These are phyloP conservation scores for Aureobasidium sp. DNA, from an alignment of 2,329 filamentous ascomycete species.

Conservation along the genomic window DNA sequence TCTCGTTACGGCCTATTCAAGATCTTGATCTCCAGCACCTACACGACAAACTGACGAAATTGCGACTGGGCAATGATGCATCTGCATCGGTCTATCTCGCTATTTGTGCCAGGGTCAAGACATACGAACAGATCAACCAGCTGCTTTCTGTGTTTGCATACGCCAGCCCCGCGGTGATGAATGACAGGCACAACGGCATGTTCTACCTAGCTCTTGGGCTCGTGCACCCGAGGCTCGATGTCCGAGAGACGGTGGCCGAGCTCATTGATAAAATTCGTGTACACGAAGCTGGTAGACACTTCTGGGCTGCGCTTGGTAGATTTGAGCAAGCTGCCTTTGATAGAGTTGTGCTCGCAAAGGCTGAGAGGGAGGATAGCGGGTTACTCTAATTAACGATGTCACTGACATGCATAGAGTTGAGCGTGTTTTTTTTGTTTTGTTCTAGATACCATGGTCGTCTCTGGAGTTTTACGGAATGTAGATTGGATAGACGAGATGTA, in stretches of 20 bases:
- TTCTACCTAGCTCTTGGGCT: slow-evolving; percentile 88
- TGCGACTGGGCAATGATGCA: slow-evolving; percentile 68
- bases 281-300: slow-evolving; percentile 88
- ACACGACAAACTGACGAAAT: slow-evolving; percentile 79
- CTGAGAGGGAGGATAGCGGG: slow-evolving; percentile 22
- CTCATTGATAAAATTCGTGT: slow-evolving; percentile 74
- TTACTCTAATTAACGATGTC: neutral
- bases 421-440: neutral
- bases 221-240: slow-evolving; percentile 80
- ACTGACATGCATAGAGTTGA: neutral
- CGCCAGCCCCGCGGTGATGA: slow-evolving; percentile 37
- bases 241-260: slow-evolving; percentile 69
- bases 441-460: slow-evolving; percentile 1
- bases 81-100: slow-evolving; percentile 81
- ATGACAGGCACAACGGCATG: slow-evolving; percentile 54
- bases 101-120: slow-evolving; percentile 55
- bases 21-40: slow-evolving; percentile 85
- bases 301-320: slow-evolving; percentile 78
- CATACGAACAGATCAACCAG: slow-evolving; percentile 72
- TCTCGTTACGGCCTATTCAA: slow-evolving; percentile 52
- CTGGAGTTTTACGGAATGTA: neutral
- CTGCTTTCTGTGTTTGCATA: slow-evolving; percentile 28
- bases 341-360: slow-evolving; percentile 62
- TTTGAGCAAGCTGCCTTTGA: slow-evolving; percentile 85
- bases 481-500: neutral